Base-by-base conservation (phyloP, 2,329 filamentous ascomycete genomes). In the Penicillium glabrum region DNA sequence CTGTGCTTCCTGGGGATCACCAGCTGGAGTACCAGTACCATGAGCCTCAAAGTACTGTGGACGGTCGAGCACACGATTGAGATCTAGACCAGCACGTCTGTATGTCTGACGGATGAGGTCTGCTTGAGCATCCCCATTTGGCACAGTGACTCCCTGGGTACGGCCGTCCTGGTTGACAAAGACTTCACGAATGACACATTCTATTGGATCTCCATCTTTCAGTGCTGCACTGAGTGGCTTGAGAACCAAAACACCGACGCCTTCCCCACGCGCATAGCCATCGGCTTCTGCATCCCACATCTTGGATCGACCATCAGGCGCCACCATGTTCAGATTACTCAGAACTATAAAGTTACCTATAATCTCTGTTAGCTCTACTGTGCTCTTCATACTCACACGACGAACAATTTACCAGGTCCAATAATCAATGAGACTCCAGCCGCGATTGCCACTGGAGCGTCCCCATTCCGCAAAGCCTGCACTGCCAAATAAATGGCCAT, bases 221-320 rank as follows among this genome's bases (percentile, higher is more conserved):
- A 85, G 46, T 0, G 84, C 84, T 1, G 74, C 64, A 3, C 62
- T 66, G 0, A 85, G 64, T 1, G 67, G 71, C 65, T 86, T 86
- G 0, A 86, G 55, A 0, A 85, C 67, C 0, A 86, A 56, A 0
- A 72, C 67, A 0, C 75, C 76, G 13, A 82, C 65, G 2, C 82
- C 82, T 51, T 86, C 83, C 9, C 79, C 81, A 1, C 82, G 75
- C 24, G 70, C 78, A 67, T 73, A 81, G 13, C 80, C 82, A 61
- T 82, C 68, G 0, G 78, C 82, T 1, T 60, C 64, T 1, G 60
- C 64, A 62, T 77, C 75, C 66, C 70, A 79, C 65, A 72, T 80
- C 52, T 75, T 76, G 23, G 77, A 83, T 45, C 78, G 74, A 2
- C 81, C 81, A 2, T 78, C 75, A 46, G 81, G 76, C 0, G 80